Evolutionary conservation across 2,329 filamentous ascomycete genomes (phyloP), one percentile per base, ranked within the genome.

Genomic region (Truncatella angustata): DNA sequence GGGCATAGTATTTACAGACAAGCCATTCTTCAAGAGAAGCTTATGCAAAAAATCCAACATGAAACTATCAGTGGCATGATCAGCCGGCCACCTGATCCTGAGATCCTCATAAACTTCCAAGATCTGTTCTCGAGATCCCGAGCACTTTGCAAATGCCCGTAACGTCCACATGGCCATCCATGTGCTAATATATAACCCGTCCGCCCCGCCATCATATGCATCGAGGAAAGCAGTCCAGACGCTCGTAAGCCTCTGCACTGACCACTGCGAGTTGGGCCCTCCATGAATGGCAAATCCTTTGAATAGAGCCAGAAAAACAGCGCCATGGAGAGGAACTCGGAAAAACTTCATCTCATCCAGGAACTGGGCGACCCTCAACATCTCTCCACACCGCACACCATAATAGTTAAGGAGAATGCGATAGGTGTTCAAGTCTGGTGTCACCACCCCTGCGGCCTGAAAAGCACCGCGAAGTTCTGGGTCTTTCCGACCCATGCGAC

Each of bases 261-360:
- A 90, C 93, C 94, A 99, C 11, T 82, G 77, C 0, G 85, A 85
- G 56, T 85, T 69, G 1, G 57, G 74, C 21, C 75, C 65, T 10
- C 92, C 93, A 63, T 96, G 86, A 2, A 74, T 68, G 28, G 80
- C 77, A 64, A 97, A 99, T 0, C 89, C 91, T 61, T 90, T 87
- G 71, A 97, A 89, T 3, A 97, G 75, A 6, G 87, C 79, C 34
- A 94, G 75, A 63, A 93, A 97, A 21, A 96, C 81, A 52, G 87
- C 81, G 5, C 87, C 88, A 55, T 93, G 84, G 14, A 93, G 73
- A 0, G 84, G 81, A 3, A 96, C 76, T 3, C 78, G 72, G 58
- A 85, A 85, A 34, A 74, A 71, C 51, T 81, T 82, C 91, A 97
- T 96, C 66, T 97, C 93, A 43, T 84, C 80, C 20, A 99, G 73